Evolutionary conservation across 768 basidiomycete species (phyloP), one percentile per base, ranked within the genome.

Genomic region (Macrolepiota dolichaula): DNA sequence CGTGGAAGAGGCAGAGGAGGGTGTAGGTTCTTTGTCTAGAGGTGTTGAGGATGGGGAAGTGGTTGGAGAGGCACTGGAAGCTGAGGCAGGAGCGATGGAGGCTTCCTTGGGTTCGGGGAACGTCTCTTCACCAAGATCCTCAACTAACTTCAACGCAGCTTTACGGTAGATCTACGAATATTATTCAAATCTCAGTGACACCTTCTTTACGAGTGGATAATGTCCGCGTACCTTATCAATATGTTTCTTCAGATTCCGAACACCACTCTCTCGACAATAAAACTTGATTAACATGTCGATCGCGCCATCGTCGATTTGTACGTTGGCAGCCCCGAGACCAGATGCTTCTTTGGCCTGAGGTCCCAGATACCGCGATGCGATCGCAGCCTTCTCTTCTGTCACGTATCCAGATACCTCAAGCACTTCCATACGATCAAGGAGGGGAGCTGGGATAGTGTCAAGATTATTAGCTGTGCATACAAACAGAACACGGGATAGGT

Each of bases 381-480:
- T 98, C 52, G 87, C 85, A 12, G 86, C 77, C 76, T 96, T 98
- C 75, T 96, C 94, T 70, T 95, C 94, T 0, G 91, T 88, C 22
- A 98, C 95, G 69, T 98, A 98, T 17, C 95, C 94, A 57, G 88
- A 90, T 24, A 98, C 92, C 77, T 97, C 93, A 40, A 98, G 81
- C 2, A 98, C 93, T 70, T 97, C 95, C 95, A 98, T 97, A 63
- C 95, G 87, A 71, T 98, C 95, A 22, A 96, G 83, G 3, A 98
- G 81, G 1, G 95, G 95, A 0, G 92, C 94, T 2, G 96, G 94
- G 64, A 97, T 97, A 2, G 94, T 96, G 57, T 94, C 91, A 55
- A 96, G 87, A 63, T 88, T 90, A 73, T 96, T 96, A 42, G 95
- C 95, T 0, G 96, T 99, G 77, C 97, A 99, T 58, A 99, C 96